A percentile compares a stretch with the other conserved stretches of the same genome.
phyloP scores from a whole-genome alignment of 2,329 filamentous ascomycete genomes.

The Aureobasidium zeae region DNA sequence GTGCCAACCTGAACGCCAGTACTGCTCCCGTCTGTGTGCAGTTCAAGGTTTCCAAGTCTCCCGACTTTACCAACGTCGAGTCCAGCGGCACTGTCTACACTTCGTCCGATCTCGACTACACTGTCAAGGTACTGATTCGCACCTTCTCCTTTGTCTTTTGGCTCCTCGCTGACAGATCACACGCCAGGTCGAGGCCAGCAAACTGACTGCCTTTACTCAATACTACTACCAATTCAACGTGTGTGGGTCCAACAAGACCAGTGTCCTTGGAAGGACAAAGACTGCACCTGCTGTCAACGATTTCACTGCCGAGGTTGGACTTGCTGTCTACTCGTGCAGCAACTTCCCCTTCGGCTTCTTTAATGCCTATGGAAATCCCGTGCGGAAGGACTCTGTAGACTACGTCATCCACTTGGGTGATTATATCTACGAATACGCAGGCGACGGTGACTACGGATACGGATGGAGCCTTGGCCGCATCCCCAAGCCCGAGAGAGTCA shows the following conservation, averaged over 20 bases:
- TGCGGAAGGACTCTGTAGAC: constrained; percentile 38
- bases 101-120: constrained; percentile 66
- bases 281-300: constrained; percentile 53
- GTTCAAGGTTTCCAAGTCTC: constrained; percentile 49
- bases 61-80: constrained; percentile 41
- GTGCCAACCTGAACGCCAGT: constrained; percentile 37
- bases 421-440: constrained; percentile 55
- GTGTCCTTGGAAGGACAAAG: constrained; percentile 59
- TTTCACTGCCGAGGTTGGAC: constrained; percentile 47
- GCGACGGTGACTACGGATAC: constrained; percentile 36
- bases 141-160: no score
- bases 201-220: constrained; percentile 52
- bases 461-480: constrained; percentile 42
- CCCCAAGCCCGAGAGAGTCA: constrained; percentile 44
- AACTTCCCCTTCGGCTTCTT: constrained; percentile 51
- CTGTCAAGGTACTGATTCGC: constrained; percentile 53
- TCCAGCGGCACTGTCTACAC: constrained; percentile 56
- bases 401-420: constrained; percentile 41
- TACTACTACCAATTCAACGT: constrained; percentile 65
- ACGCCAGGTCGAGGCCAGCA: constrained; percentile 54
- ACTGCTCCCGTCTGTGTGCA: constrained; percentile 58
- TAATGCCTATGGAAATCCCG: constrained; percentile 32
- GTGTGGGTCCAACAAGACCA: constrained; percentile 53
- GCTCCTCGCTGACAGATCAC: no score
- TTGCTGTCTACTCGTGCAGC: constrained; percentile 63